These are phyloP conservation scores for Aspergillus niger DNA, from an alignment of 2,329 filamentous ascomycete species.

Conservation along the genomic window DNA sequence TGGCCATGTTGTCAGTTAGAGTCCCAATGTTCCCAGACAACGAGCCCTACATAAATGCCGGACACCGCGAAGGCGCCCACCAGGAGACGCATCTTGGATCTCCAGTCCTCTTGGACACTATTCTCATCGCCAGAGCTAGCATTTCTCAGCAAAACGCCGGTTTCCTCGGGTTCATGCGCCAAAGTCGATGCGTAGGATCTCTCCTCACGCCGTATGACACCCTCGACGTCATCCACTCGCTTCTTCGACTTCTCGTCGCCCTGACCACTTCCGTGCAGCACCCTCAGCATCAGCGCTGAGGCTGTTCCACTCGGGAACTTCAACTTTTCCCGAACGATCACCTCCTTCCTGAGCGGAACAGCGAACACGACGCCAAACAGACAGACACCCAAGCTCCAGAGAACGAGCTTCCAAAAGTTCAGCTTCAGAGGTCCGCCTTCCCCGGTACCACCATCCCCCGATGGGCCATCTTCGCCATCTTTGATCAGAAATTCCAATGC, in stretches of 20 bases:
- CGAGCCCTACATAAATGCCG: slow-evolving; percentile 52
- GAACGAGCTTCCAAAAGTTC: slow-evolving; percentile 72
- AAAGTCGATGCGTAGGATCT: slow-evolving; percentile 31
- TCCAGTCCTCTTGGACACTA: slow-evolving; percentile 57
- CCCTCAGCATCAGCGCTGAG: slow-evolving; percentile 87
- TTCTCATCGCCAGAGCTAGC: slow-evolving; percentile 32
- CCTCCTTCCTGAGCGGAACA: slow-evolving; percentile 84
- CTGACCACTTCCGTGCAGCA: slow-evolving; percentile 69
- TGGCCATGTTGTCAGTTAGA: slow-evolving; percentile 41
- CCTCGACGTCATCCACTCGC: slow-evolving; percentile 15
- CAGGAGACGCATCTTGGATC: slow-evolving; percentile 61
- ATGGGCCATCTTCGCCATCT: slow-evolving; percentile 74
- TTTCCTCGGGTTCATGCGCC: slow-evolving; percentile 40
- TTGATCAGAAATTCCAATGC: slow-evolving; percentile 85
- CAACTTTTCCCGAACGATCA: slow-evolving; percentile 88
- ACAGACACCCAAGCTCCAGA: slow-evolving; percentile 91
- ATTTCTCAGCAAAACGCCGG: slow-evolving; percentile 55
- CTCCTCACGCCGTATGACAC: slow-evolving; percentile 27
- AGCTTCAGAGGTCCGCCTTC: slow-evolving; percentile 78
- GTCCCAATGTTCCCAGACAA: background rate
- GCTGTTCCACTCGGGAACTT: slow-evolving; percentile 96
- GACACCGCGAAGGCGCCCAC: slow-evolving; percentile 62
- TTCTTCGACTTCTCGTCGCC: slow-evolving; percentile 45
- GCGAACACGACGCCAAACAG: slow-evolving; percentile 98
- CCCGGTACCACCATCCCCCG: slow-evolving; percentile 68